A percentile compares a stretch with the other conserved stretches of the same genome.
phyloP scores from a whole-genome alignment of 2,329 filamentous ascomycete species.

The Xylaria sp. region DNA sequence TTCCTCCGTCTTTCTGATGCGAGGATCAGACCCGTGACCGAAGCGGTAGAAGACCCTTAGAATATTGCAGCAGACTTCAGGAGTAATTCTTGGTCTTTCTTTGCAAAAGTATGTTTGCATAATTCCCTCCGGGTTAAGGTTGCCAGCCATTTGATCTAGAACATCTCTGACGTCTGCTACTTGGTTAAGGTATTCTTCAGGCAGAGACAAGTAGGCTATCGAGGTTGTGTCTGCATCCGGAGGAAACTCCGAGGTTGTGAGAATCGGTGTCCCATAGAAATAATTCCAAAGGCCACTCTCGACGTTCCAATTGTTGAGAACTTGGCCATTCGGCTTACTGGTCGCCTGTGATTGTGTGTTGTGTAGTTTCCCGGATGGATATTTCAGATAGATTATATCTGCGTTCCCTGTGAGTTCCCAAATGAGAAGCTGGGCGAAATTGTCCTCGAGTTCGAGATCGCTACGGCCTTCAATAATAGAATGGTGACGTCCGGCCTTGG shows the following conservation, averaged over 20 bases:
- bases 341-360: not conserved
- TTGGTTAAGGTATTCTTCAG: slow-evolving; percentile 2
- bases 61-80: slow-evolving; percentile 35
- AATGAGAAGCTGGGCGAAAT: slow-evolving; percentile 46
- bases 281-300: not conserved
- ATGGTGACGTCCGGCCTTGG: slow-evolving; percentile 1
- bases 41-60: slow-evolving; percentile 26
- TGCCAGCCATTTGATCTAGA: slow-evolving; percentile 22
- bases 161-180: slow-evolving; percentile 14
- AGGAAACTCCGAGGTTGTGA: slow-evolving; percentile 25
- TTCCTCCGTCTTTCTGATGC: slow-evolving; percentile 24
- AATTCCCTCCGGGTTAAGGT: slow-evolving; percentile 23
- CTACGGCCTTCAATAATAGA: slow-evolving; percentile 41
- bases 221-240: slow-evolving; percentile 35
- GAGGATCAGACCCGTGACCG: slow-evolving; percentile 25
- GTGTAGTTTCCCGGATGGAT: slow-evolving; percentile 21
- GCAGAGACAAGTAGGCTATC: slow-evolving; percentile 31
- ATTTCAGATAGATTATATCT: slow-evolving; percentile 28
- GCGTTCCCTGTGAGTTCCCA: slow-evolving; percentile 42
- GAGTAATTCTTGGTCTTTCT: slow-evolving; percentile 26
- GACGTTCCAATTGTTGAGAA: not conserved
- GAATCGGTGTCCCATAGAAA: slow-evolving; percentile 27
- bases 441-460: slow-evolving; percentile 34
- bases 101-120: slow-evolving; percentile 22
- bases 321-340: not conserved